Percentiles rank a stretch among this genome's conserved stretches.
Conservation (phyloP, 1,139 yeast genomes). For the Protomyces pachydermus region DNA sequence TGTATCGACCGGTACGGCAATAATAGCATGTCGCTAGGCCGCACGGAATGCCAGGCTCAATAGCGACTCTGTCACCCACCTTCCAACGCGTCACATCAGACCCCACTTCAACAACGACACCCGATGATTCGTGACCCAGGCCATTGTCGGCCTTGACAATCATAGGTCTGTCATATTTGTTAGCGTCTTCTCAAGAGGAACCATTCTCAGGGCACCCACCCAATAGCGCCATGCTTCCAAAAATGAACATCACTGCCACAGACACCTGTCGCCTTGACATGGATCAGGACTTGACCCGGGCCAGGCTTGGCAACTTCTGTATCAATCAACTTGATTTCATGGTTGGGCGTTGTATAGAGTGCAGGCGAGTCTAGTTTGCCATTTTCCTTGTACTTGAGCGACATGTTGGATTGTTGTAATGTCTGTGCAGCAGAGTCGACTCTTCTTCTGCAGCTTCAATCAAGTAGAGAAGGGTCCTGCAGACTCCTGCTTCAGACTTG, state of each 20-base stretch:
- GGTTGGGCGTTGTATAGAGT: slow-evolving; percentile 42
- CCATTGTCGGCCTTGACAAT: slow-evolving; percentile 58
- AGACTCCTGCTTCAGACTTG: neutral
- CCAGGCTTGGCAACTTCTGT: slow-evolving; percentile 37
- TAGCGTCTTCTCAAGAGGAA: slow-evolving; percentile 35
- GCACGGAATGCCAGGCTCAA: slow-evolving; percentile 82
- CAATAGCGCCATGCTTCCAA: slow-evolving; percentile 67
- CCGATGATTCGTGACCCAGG: slow-evolving; percentile 73
- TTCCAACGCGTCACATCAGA: slow-evolving; percentile 53
- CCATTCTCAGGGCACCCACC: slow-evolving; percentile 36
- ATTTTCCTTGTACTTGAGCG: neutral
- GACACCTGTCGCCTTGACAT: slow-evolving; percentile 61
- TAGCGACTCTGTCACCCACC: slow-evolving; percentile 76
- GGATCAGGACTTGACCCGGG: slow-evolving; percentile 45
- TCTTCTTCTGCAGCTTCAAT: neutral
- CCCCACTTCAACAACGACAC: slow-evolving; percentile 65
- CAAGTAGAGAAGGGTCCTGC: neutral
- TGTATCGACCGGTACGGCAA: slow-evolving; percentile 69
- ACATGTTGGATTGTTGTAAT: neutral
- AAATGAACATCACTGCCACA: slow-evolving; percentile 83
- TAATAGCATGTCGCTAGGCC: slow-evolving; percentile 51
- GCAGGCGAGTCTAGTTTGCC: slow-evolving; percentile 34
- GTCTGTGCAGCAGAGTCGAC: too few species aligned
- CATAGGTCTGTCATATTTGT: slow-evolving; percentile 34
- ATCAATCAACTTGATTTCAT: slow-evolving; percentile 36